Base-by-base conservation (phyloP, 345 rosid genomes). In the Turnera subulata region DNA sequence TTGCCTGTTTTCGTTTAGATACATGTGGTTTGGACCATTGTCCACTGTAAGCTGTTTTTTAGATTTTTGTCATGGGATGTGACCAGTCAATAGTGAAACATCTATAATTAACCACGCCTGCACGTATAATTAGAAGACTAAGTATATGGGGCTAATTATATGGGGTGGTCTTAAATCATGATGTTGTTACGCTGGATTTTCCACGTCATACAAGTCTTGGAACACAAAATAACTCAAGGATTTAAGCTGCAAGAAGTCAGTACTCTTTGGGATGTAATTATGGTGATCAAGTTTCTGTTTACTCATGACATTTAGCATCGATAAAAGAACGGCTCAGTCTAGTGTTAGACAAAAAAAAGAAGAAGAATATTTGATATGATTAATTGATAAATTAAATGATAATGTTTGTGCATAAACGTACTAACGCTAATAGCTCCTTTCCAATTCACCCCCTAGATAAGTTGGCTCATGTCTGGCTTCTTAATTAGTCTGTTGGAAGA, bases 91-190 rank as follows among this genome's bases (percentile, higher is more conserved):
- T 17, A 6, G 26, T 11, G 7, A 11, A 42, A 32, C 24, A 48
- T 29, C 19, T 44, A 19, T n/a, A n/a, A n/a, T 1, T 35, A 33
- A 6, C 54, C 75, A 59, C 22, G 70, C 60, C 53, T 43, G 71
- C 63, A 53, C 17, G 63, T n/a, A 53, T 56, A 58, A 42, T 46
- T 20, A 0, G 18, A 40, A 19, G 20, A 20, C 17, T 29, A 25
- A 4, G 35, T n/a, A 8, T 56, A 63, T 46, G 71, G 57, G 55
- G 53, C 32, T 66, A 46, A 66, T 66, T 47, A 75, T 69, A 60
- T 39, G 42, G 20, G 42, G n/a, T 25, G 61, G 33, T 24, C n/a
- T 56, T 55, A 52, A 58, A 53, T 46, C 52, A 58, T 20, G 21
- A 38, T 49, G 59, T 14, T 43, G 43, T 6, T 52, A 25, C 19